These are phyloP conservation scores for Dactylellina cionopaga DNA, from an alignment of 2,329 filamentous ascomycete genomes.

Conservation along the genomic window DNA sequence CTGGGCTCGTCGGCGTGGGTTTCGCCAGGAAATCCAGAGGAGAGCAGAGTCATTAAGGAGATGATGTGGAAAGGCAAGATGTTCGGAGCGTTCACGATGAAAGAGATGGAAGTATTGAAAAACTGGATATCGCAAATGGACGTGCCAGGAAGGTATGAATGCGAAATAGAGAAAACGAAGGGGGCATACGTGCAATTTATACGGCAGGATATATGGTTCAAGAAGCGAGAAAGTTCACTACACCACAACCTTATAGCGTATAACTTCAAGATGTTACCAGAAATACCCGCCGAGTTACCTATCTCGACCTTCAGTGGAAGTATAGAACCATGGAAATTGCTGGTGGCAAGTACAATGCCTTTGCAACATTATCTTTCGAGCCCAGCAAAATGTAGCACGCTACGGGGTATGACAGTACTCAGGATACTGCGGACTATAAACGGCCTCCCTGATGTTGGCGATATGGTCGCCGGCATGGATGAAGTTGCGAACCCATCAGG, in stretches of 20 bases:
- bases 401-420: conserved; percentile 59
- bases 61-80: conserved; percentile 64
- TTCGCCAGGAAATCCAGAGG: conserved; percentile 60
- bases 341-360: conserved; percentile 61
- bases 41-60: conserved; percentile 62
- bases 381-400: conserved; percentile 59
- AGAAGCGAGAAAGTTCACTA: conserved; percentile 22
- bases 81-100: conserved; percentile 65
- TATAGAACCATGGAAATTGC: conserved; percentile 54
- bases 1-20: conserved; percentile 62
- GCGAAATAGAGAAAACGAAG: conserved; percentile 8
- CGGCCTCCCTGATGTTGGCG: conserved; percentile 60
- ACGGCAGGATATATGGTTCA: conserved; percentile 26
- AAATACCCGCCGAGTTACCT: conserved; percentile 17
- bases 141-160: conserved; percentile 14
- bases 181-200: conserved; percentile 22
- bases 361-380: conserved; percentile 60
- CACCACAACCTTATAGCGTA: conserved; percentile 1
- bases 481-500: conserved; percentile 56
- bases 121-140: conserved; percentile 62
- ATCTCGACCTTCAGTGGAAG: conserved; percentile 15
- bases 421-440: conserved; percentile 61
- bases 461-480: conserved; percentile 61
- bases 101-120: conserved; percentile 60
- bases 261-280: not conserved